Percentiles rank a stretch among this genome's conserved stretches.
Conservation (phyloP, 179 eudicot species). For the Actinidia arguta region DNA sequence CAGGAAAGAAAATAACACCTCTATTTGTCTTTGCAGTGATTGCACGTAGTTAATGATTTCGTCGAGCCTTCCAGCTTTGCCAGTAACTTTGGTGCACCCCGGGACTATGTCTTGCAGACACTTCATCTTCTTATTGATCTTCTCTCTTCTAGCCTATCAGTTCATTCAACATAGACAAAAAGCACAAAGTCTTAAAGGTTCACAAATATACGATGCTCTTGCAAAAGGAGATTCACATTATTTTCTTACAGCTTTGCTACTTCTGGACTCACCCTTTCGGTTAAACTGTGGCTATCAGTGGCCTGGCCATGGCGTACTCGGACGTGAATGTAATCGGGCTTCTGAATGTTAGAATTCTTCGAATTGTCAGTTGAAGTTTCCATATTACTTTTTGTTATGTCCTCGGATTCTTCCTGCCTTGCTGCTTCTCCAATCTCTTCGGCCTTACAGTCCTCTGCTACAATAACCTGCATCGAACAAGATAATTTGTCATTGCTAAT, state of each 20-base stretch:
- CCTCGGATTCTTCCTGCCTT: slow-evolving; percentile 66
- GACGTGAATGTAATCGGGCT: slow-evolving; percentile 90
- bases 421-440: slow-evolving; percentile 57
- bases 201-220: too few relatives aligned
- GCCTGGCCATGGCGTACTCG: slow-evolving; percentile 99
- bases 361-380: slow-evolving; percentile 67
- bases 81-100: slow-evolving; percentile 91
- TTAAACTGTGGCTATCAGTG: slow-evolving; percentile 98
- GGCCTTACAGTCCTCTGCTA: slow-evolving; percentile 49
- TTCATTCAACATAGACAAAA: slow-evolving; percentile 6
- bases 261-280: slow-evolving; percentile 67
- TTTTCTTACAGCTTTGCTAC: slow-evolving; percentile 20
- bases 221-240: background rate
- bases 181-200: background rate
- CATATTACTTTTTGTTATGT: slow-evolving; percentile 50
- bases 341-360: slow-evolving; percentile 59
- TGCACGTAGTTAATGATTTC: slow-evolving; percentile 96
- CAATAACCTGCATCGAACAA: slow-evolving; percentile 35
- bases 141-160: slow-evolving; percentile 87
- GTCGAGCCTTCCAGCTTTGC: slow-evolving; percentile 98
- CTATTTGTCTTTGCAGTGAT: slow-evolving; percentile 96
- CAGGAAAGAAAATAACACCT: slow-evolving; percentile 51
- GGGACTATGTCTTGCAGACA: slow-evolving; percentile 94
- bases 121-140: slow-evolving; percentile 93
- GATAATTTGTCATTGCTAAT: too few relatives aligned